Base-by-base conservation (phyloP, 139 green algal species). In the Chlamydomonas schloesseri region DNA sequence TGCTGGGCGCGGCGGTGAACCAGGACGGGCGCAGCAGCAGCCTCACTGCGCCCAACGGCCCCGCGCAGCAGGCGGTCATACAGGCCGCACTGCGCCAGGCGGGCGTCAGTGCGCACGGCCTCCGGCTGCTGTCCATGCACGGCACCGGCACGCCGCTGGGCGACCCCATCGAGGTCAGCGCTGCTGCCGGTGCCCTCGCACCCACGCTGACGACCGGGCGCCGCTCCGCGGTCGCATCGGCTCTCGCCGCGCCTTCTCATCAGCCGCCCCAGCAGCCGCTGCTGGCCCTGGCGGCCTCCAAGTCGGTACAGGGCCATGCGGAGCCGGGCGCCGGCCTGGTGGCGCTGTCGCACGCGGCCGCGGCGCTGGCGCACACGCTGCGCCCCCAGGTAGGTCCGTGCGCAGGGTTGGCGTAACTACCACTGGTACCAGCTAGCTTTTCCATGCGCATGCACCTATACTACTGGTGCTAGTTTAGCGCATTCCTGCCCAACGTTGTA, bases 11-110 rank as follows among this genome's bases (percentile, higher is more conserved):
- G 17, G 89, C 92, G 33, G 89, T 96, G 6, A 95, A 96, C 87
- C 92, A 96, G 79, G 96, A 98, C 82, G 95, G 95, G 2, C 93
- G 95, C 84, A 96, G 92, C 78, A 96, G 93, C 86, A 91, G 90
- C 73, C 89, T 99, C 60, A 98, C 96, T 0, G 96, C 97, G 17
- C 97, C 97, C 58, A 98, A 97, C 86, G 97, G 96, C 0, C 95
- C 96, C 13, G 93, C 96, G 29, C 97, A 99, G 90, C 92, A 97
- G 87, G 88, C 83, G 29, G 95, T 98, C 42, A 91, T 98, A 1
- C 72, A 89, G 6, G 72, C 72, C 3, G 95, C 95, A 3, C 86
- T 96, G 28, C 20, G 1, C 17, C 57, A n/a, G 1, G 90, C 84
- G 4, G 42, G 69, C 1, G 17, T 93, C 0, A 23, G n/a, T 0